phyloP scores from a whole-genome alignment of 2,329 filamentous ascomycete species.

The Fusarium cyanostomum region DNA sequence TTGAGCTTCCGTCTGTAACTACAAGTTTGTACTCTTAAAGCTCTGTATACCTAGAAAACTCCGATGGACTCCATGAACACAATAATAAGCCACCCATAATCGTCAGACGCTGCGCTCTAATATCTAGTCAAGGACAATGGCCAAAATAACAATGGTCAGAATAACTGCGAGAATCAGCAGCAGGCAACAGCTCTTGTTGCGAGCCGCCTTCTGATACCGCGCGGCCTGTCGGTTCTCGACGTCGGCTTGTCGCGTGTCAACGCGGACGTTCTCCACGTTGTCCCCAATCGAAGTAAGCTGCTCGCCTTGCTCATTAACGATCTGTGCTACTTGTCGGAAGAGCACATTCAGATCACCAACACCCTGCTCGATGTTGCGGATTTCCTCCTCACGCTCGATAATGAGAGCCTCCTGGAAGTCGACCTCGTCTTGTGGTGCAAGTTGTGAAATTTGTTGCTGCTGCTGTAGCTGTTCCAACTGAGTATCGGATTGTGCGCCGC shows the following conservation, averaged over 20 bases:
- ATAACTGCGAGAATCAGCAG: slow-evolving; percentile 89
- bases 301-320: slow-evolving; percentile 93
- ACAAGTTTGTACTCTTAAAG: slow-evolving; percentile 34
- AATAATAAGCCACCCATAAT: slow-evolving; percentile 27
- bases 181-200: slow-evolving; percentile 93
- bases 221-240: slow-evolving; percentile 85
- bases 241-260: slow-evolving; percentile 86
- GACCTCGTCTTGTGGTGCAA: slow-evolving; percentile 92
- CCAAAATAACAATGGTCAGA: slow-evolving; percentile 87
- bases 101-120: slow-evolving; percentile 22
- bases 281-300: slow-evolving; percentile 86
- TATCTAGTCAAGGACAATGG: slow-evolving; percentile 76
- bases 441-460: slow-evolving; percentile 74
- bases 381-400: slow-evolving; percentile 95
- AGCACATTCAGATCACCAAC: slow-evolving; percentile 96
- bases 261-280: slow-evolving; percentile 84
- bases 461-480: slow-evolving; percentile 68
- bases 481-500: slow-evolving; percentile 45
- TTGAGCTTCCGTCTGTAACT: slow-evolving; percentile 35
- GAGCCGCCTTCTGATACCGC: slow-evolving; percentile 92
- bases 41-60: slow-evolving; percentile 40
- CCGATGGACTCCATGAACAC: slow-evolving; percentile 38
- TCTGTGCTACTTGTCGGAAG: slow-evolving; percentile 97
- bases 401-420: slow-evolving; percentile 98
- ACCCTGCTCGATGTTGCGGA: slow-evolving; percentile 95